Evolutionary conservation across 768 basidiomycete species (phyloP).

Genomic region (Termitomyces sp.): DNA sequence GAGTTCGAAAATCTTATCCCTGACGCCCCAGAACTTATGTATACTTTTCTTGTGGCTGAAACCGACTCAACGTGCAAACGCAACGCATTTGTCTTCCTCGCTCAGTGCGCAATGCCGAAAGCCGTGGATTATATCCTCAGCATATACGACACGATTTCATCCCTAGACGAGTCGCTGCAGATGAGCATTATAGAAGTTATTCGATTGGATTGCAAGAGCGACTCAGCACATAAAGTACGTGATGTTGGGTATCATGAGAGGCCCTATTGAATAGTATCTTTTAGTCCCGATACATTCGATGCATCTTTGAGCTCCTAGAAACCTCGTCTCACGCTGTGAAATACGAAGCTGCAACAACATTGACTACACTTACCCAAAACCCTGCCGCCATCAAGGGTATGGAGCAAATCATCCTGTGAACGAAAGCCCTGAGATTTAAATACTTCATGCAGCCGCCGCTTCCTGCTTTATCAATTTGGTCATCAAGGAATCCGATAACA

Average conservation of each 20-base stretch:
- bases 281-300: conserved; percentile 89
- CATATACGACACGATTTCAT: conserved; percentile 77
- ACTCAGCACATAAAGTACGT: conserved; percentile 77
- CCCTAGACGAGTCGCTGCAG: conserved; percentile 89
- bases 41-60: conserved; percentile 94
- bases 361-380: conserved; percentile 92
- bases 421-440: not conserved
- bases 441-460: conserved; percentile 63
- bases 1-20: conserved; percentile 63
- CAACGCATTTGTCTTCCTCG: conserved; percentile 94
- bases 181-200: conserved; percentile 96
- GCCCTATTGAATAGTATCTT: conserved; percentile 4
- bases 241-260: not conserved
- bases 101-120: conserved; percentile 78
- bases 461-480: conserved; percentile 84
- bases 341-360: conserved; percentile 93
- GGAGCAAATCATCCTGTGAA: not conserved
- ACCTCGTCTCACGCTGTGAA: conserved; percentile 90
- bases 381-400: conserved; percentile 92
- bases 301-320: conserved; percentile 88
- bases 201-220: conserved; percentile 79
- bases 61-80: conserved; percentile 94
- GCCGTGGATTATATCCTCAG: conserved; percentile 89
- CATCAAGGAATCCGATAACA: conserved; percentile 96
- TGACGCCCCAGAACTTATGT: conserved; percentile 73